phyloP scores from a whole-genome alignment of 1,284 basidiomycete species.

The Inonotus hispidus region DNA sequence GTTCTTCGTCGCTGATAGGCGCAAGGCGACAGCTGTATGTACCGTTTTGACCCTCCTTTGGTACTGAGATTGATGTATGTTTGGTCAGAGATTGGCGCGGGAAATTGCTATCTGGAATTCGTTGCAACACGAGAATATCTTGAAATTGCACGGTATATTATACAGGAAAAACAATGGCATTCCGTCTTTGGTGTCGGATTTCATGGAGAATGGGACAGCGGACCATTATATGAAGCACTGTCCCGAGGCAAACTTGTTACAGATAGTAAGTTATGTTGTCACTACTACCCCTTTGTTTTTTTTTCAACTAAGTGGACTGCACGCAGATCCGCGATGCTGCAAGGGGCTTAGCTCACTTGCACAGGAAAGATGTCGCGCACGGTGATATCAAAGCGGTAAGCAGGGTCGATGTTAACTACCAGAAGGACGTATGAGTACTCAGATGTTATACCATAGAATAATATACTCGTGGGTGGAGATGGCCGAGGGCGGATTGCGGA shows the following conservation, averaged over 20 bases:
- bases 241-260: neutral
- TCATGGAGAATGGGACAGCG: constrained; percentile 3
- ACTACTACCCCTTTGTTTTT: neutral
- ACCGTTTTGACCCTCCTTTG: too few relatives aligned
- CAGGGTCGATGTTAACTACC: neutral
- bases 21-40: neutral
- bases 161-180: neutral
- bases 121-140: constrained; percentile 6
- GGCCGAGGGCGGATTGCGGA: constrained; percentile 2
- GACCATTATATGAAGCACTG: neutral
- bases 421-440: neutral
- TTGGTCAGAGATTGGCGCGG: neutral
- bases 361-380: constrained; percentile 6
- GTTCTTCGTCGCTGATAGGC: neutral
- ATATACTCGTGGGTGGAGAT: constrained; percentile 10
- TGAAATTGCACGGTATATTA: constrained; percentile 10
- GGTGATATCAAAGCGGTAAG: constrained; percentile 16
- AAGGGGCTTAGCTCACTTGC: constrained; percentile 9
- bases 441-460: constrained; percentile 3
- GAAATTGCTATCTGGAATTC: constrained; percentile 8
- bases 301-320: neutral
- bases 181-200: constrained; percentile 11
- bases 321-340: constrained; percentile 11
- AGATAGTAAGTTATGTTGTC: neutral
- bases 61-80: neutral